A percentile compares a stretch with the other conserved stretches of the same genome.
Conservation (phyloP, 371 early-diverging fungal species). For the Mucor sp. region DNA sequence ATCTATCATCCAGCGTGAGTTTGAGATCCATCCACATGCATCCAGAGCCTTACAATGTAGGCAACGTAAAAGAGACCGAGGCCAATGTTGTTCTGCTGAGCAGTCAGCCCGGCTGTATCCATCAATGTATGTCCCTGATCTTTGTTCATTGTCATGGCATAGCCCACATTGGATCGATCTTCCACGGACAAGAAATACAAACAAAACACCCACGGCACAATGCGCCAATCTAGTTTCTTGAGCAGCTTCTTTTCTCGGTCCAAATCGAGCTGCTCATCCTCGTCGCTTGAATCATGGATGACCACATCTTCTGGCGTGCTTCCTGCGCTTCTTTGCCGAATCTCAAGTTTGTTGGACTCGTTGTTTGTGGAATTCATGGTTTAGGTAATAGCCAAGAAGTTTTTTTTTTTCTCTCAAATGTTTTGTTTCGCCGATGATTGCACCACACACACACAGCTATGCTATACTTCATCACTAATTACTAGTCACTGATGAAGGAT, state of each 20-base stretch:
- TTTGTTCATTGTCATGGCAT: conserved; percentile 55
- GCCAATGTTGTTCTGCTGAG: conserved; percentile 48
- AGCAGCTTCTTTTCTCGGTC: conserved; percentile 35
- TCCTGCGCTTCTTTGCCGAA: conserved; percentile 5
- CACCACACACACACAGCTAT: neutral
- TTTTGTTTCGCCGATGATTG: neutral
- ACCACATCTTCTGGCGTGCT: neutral
- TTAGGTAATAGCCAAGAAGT: neutral
- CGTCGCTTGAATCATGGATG: neutral
- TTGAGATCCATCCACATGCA: neutral
- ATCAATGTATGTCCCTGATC: conserved; percentile 42
- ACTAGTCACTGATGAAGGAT: neutral
- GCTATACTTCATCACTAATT: neutral
- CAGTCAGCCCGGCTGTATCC: conserved; percentile 35
- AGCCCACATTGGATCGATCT: conserved; percentile 55
- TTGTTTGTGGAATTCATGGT: neutral
- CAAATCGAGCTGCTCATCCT: neutral
- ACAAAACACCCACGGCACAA: conserved; percentile 53
- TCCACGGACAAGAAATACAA: conserved; percentile 51
- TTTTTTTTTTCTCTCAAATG: neutral
- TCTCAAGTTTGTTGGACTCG: conserved; percentile 2
- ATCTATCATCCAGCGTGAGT: conserved; percentile 14
- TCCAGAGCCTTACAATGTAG: conserved; percentile 40
- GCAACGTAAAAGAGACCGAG: conserved; percentile 52
- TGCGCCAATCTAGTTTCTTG: conserved; percentile 50